Evolutionary conservation across 2,329 filamentous ascomycete species (phyloP), one percentile per base, ranked within the genome.

Genomic region (Colletotrichum horii): DNA sequence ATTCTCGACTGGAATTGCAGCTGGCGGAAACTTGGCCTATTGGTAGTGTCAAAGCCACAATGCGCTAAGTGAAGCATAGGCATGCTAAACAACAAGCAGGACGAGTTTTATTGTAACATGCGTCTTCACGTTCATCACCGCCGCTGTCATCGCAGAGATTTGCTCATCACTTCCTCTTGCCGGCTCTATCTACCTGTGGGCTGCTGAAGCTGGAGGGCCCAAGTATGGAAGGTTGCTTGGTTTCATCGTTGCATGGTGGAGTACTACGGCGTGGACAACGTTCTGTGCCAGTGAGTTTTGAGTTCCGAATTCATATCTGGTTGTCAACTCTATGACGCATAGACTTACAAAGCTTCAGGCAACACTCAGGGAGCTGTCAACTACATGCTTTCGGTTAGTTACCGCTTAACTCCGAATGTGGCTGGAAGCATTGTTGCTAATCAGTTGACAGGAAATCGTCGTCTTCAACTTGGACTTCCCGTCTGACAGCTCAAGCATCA

Each of bases 241-340:
- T 22, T 91, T 91, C 80, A 82, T 91, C n/a, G 90, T 91, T n/a
- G 90, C 90, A 1, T 92, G 90, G 90, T 92, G 90, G 90, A 90
- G 88, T 78, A 91, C 89, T 1, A 92, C 90, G 0, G 90, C 91
- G 2, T 92, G 90, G 90, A 92, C 90, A 3, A 92, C 88, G 0
- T 90, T 90, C 71, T 89, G 88, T 79, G 88, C 88, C 4, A 90
- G 88, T 85, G 80, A 73, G 83, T 68, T 34, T 22, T 24, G 22
- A 30, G 11, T 43, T 14, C 15, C 0, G 0, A 58, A 0, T 26
- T 58, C 14, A 26, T 0, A 24, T 22, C 24, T 19, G 0, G 0
- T 28, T 15, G n/a, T 38, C 26, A 32, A 34, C 60, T 22, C 24
- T 24, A 64, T 56, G 32, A 9, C 26, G 55, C 26, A 58, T 9